Base-by-base conservation (phyloP, 768 basidiomycete genomes). In the Suillus decipiens region DNA sequence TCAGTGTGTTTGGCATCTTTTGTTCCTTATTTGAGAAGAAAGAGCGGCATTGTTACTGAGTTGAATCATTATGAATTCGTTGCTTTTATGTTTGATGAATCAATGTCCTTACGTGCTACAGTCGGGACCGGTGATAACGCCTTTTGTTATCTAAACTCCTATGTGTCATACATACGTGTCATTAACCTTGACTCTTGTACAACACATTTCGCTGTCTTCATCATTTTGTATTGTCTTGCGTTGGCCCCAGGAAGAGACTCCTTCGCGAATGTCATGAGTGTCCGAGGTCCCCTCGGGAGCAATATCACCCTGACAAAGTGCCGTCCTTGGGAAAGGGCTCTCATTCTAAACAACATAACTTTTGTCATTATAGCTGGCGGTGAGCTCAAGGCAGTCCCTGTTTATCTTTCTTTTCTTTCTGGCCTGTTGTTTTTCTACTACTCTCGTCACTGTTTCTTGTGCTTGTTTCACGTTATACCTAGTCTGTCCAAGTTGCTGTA, bases 381-480 rank as follows among this genome's bases (percentile, higher is more conserved):
- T 48, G 55, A 65, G 41, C 60, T 63, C 34, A 55, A 61, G 62
- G 33, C 45, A 58, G 34, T 47, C 24, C 34, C 60, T 37, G 19
- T 41, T 47, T 67, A 31, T 36, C 17, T 61, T 64, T 62, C 63
- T 37, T 73, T 74, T 61, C 43, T 67, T 53, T 70, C 56, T 55
- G n/a, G 2, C 8, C 48, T 8, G 3, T 14, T 51, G 28, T 55
- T 70, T 55, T 53, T 54, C 62, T 41, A 19, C 39, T 63, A 64
- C 37, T 57, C 56, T 47, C 22, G 61, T 75, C 59, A 53, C 64
- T 48, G 43, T 56, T 62, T 45, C 65, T 72, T 66, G 39, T 61
- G 36, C 17, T 60, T 64, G 67, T 74, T 64, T 69, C 69, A 64
- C 67, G 45, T 66, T 65, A 64, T 33, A 33, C 55, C n/a, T 47